These are phyloP conservation scores for Chloranthus sessilifolius DNA, from an alignment of 164 flowering plant species.

Conservation along the genomic window DNA sequence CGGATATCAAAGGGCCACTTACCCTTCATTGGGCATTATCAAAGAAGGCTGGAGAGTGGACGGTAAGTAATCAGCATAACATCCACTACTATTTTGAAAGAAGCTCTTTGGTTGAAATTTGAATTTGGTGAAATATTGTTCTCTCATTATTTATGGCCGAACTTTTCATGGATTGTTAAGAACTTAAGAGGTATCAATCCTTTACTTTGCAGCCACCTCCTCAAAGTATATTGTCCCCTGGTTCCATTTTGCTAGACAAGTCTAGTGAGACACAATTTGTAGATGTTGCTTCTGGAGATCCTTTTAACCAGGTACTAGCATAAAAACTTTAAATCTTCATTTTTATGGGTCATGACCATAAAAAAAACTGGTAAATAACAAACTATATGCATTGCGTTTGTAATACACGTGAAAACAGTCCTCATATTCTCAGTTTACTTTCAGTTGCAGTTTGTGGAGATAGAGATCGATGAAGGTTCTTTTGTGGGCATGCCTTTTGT, in stretches of 20 bases:
- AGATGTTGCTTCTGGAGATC: constrained; percentile 29
- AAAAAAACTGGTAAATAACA: not conserved
- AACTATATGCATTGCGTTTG: not conserved
- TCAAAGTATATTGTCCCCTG: constrained; percentile 48
- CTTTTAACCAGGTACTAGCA: constrained; percentile 39
- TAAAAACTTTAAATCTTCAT: constrained; percentile 4
- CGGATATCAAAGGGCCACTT: constrained; percentile 63
- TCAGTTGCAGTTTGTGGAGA: constrained; percentile 61
- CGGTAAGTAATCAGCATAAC: constrained; percentile 39
- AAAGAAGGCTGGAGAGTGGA: constrained; percentile 70
- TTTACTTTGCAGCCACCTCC: constrained; percentile 81
- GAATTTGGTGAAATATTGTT: too few relatives aligned
- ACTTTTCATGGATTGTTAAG: too few relatives aligned
- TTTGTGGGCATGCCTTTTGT: constrained; percentile 91
- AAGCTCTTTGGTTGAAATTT: not conserved
- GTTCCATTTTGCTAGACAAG: constrained; percentile 44
- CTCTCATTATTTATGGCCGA: too few relatives aligned
- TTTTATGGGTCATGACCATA: not conserved
- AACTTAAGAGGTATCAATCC: constrained; percentile 1
- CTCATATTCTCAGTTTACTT: constrained; percentile 11
- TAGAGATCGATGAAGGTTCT: constrained; percentile 56
- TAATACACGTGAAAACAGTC: not conserved
- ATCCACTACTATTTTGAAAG: not conserved
- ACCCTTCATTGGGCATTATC: constrained; percentile 93
- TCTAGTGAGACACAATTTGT: constrained; percentile 66